Conservation (phyloP, 441 rosid species). For the Viola pubescens region DNA sequence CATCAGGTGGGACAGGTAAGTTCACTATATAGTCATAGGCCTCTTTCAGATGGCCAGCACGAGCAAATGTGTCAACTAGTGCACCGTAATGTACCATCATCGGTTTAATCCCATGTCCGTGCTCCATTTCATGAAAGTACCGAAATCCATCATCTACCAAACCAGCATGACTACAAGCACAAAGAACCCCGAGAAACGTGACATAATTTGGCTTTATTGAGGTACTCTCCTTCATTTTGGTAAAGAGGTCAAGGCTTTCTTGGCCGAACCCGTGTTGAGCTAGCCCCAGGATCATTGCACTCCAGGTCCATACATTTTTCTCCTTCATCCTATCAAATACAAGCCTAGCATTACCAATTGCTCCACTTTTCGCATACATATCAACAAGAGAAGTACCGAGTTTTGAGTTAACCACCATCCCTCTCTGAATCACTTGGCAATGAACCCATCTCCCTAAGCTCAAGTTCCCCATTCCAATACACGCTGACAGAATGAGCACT, state of each 20-base stretch:
- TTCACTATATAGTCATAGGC: conserved; percentile 42
- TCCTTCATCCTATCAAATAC: conserved; percentile 47
- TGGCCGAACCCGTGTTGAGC: conserved; percentile 68
- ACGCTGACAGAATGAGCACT: conserved; percentile 56
- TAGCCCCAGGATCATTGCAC: conserved; percentile 80
- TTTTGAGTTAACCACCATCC: conserved; percentile 40
- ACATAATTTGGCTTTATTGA: conserved; percentile 56
- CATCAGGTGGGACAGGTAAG: conserved; percentile 49
- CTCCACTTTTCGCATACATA: conserved; percentile 70
- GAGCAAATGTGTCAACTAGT: conserved; percentile 60
- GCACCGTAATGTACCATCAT: conserved; percentile 61
- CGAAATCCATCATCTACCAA: conserved; percentile 61
- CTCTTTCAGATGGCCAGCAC: conserved; percentile 55
- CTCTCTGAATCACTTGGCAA: conserved; percentile 48
- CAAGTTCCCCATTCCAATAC: conserved; percentile 48
- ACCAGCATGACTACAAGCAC: conserved; percentile 73
- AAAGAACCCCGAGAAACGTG: conserved; percentile 79
- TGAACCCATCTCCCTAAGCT: conserved; percentile 60
- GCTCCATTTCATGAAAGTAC: conserved; percentile 60
- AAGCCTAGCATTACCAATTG: conserved; percentile 35
- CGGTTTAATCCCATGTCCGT: conserved; percentile 51
- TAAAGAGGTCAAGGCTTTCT: conserved; percentile 49
- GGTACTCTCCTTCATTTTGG: conserved; percentile 35
- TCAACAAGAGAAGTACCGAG: conserved; percentile 75
- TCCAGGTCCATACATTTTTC: conserved; percentile 83